phyloP scores from a whole-genome alignment of 495 filamentous ascomycete genomes.

The Hypoxylon trugodes region DNA sequence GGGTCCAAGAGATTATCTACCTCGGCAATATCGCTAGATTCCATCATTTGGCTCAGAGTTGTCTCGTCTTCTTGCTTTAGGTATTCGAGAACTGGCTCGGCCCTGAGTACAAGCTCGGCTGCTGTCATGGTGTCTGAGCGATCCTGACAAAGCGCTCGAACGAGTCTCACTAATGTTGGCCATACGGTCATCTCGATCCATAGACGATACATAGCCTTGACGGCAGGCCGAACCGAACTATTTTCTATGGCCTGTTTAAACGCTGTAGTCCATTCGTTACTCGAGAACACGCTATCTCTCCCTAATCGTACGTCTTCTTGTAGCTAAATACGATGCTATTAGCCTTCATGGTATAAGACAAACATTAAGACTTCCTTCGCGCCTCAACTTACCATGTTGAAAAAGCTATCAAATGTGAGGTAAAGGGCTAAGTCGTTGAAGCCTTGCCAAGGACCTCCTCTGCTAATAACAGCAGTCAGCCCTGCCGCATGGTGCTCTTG shows the following conservation, averaged over 20 bases:
- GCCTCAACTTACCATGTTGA: constrained; percentile 37
- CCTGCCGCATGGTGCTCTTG: constrained; percentile 42
- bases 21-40: constrained; percentile 31
- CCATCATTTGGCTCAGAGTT: constrained; percentile 21
- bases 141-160: constrained; percentile 24
- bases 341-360: neutral
- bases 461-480: constrained; percentile 37
- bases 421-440: constrained; percentile 35
- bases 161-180: constrained; percentile 37
- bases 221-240: constrained; percentile 15
- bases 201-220: constrained; percentile 35
- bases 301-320: constrained; percentile 43
- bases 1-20: constrained; percentile 26
- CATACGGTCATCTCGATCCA: constrained; percentile 42
- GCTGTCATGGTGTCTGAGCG: constrained; percentile 31
- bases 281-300: constrained; percentile 40
- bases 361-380: neutral
- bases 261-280: constrained; percentile 32
- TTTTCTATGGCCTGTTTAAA: constrained; percentile 31
- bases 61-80: constrained; percentile 31
- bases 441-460: constrained; percentile 32
- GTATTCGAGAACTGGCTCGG: constrained; percentile 27
- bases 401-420: constrained; percentile 40
- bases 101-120: constrained; percentile 36
- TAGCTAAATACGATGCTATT: constrained; percentile 23